Base-by-base conservation (phyloP, 2,329 filamentous ascomycete genomes). In the Penicillium oxalicum region DNA sequence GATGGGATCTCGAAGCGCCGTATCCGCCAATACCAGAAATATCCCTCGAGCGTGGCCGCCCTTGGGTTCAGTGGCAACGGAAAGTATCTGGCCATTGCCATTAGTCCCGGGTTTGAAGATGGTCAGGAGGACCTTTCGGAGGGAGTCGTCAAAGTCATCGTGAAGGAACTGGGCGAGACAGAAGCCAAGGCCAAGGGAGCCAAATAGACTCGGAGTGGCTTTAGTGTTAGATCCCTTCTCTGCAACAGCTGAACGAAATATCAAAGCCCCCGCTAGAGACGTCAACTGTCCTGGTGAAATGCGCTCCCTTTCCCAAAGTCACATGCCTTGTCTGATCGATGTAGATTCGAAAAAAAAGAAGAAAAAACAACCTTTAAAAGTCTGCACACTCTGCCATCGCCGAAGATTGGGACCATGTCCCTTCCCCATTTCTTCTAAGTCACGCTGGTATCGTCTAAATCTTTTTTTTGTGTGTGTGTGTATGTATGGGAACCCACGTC, bases 1-100 rank as follows among this genome's bases (percentile, higher is more conserved):
- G 91, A 96, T 66, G 90, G 87, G 8, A 84, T 90, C 60, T 87
- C 88, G 48, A 96, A 95, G 81, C 79, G 90, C 61, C 81, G 91
- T 66, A 87, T 96, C 68, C 81, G 88, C 64, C 88, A 94, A 66
- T 95, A 95, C 68, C 88, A 90, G 61, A 87, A 87, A 63, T 89
- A 91, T 49, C 79, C 84, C 12, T 82, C 89, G 38, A 89, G 84
- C 61, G 82, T 96, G 6, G 84, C 87, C 8, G 84, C 86, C 0
- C 71, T 95, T 52, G 80, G 81, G 1, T 96, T 95, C 67, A 89
- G 84, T 35, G 74, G 73, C 1, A 84, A 93, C 60, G 91, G 91
- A 6, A 86, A 79, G 58, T 86, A 83, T 55, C 74, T 95, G 33
- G 91, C 88, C 24, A 80, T 95, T 38, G 90, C 80, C 8, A 81